Percentiles rank a stretch among this genome's conserved stretches.
phyloP scores from a whole-genome alignment of 768 basidiomycete genomes.

The Dendrothele bispora region DNA sequence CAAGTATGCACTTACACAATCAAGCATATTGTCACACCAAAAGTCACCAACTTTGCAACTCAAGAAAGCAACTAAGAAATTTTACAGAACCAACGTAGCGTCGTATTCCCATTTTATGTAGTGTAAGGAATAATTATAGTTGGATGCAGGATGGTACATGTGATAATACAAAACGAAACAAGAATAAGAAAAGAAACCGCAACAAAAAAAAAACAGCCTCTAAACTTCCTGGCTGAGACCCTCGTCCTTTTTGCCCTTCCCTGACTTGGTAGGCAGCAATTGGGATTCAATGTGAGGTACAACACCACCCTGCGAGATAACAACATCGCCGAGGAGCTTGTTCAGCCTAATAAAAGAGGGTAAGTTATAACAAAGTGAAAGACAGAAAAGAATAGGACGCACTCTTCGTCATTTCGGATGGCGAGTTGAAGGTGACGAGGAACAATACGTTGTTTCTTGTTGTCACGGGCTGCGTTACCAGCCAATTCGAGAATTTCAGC shows the following conservation, averaged over 20 bases:
- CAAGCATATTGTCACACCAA: too few relatives aligned
- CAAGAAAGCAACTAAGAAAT: too few relatives aligned
- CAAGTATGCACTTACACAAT: too few relatives aligned
- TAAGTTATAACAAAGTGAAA: neutral
- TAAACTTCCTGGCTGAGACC: conserved; percentile 20
- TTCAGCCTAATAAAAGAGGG: conserved; percentile 48
- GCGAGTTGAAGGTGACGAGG: conserved; percentile 92
- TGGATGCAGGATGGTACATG: too few relatives aligned
- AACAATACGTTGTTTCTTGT: conserved; percentile 93
- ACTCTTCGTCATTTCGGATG: conserved; percentile 91
- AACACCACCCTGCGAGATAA: conserved; percentile 91
- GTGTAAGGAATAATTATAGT: too few relatives aligned
- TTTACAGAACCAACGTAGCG: too few relatives aligned
- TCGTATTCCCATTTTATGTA: too few relatives aligned
- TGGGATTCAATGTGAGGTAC: conserved; percentile 67
- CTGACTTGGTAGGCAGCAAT: conserved; percentile 30
- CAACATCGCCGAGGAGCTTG: conserved; percentile 81
- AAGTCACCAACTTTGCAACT: too few relatives aligned
- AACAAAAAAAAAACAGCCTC: conserved; percentile 2
- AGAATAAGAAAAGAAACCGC: conserved; percentile 2
- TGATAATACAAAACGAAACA: conserved; percentile 9
- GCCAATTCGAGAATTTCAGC: conserved; percentile 94
- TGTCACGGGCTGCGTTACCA: conserved; percentile 80
- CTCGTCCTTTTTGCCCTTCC: conserved; percentile 31
- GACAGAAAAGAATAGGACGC: conserved; percentile 17